Conservation (phyloP, 768 basidiomycete genomes). For the Filobasidium wieringae region DNA sequence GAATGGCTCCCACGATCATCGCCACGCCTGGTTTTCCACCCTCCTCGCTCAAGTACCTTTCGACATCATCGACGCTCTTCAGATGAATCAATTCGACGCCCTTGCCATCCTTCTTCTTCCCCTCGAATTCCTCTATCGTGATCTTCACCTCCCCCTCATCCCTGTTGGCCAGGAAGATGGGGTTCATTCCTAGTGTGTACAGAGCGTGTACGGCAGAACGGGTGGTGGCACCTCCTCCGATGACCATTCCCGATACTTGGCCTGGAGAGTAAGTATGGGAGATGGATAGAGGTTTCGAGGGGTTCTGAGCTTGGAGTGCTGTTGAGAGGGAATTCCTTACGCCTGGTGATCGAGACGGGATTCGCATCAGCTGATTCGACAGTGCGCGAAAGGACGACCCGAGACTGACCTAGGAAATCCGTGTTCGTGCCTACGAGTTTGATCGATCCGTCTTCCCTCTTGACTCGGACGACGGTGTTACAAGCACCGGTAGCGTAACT, state of each 20-base stretch:
- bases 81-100: conserved; percentile 3
- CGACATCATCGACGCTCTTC: conserved; percentile 1
- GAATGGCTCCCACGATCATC: conserved; percentile 11
- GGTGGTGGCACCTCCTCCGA: conserved; percentile 25
- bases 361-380: not conserved
- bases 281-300: not conserved
- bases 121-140: not conserved
- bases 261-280: not conserved
- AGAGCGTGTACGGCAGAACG: conserved; percentile 23
- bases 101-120: not conserved
- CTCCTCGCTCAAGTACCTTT: not conserved
- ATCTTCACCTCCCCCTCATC: conserved; percentile 14
- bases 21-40: not conserved
- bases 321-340: conserved; percentile 1
- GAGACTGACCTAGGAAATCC: conserved; percentile 16
- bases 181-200: conserved; percentile 9
- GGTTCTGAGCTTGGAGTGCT: not conserved
- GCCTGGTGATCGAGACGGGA: not conserved
- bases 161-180: conserved; percentile 21
- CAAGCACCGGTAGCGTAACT: conserved; percentile 16
- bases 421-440: conserved; percentile 23
- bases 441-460: not conserved
- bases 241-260: conserved; percentile 4
- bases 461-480: conserved; percentile 22
- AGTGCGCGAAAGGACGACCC: conserved; percentile 6